These are phyloP conservation scores for Alternaria brassicae DNA, from an alignment of 2,329 filamentous ascomycete species.

Conservation along the genomic window DNA sequence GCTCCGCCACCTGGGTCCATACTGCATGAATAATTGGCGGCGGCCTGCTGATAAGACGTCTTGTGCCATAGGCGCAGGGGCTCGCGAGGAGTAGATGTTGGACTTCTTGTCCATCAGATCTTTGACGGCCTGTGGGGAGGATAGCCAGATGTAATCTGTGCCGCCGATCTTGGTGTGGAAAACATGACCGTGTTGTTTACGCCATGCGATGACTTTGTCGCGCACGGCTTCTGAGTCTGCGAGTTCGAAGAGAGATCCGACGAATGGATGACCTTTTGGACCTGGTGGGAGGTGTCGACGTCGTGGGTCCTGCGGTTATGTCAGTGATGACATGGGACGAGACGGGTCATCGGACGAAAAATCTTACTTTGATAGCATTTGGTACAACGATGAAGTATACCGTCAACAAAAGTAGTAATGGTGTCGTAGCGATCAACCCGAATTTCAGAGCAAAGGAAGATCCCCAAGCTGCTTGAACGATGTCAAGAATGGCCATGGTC, in stretches of 20 bases:
- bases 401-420: slow-evolving; percentile 30
- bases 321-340: slow-evolving; percentile 14
- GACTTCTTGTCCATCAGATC: slow-evolving; percentile 64
- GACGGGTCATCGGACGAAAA: background rate
- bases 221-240: slow-evolving; percentile 44
- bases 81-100: slow-evolving; percentile 59
- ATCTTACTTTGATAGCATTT: slow-evolving; percentile 37
- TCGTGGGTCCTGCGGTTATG: slow-evolving; percentile 34
- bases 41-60: slow-evolving; percentile 57
- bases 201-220: slow-evolving; percentile 45
- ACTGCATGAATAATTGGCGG: slow-evolving; percentile 55
- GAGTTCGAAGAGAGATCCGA: slow-evolving; percentile 51
- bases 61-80: slow-evolving; percentile 45
- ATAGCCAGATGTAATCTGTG: slow-evolving; percentile 52
- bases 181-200: slow-evolving; percentile 48
- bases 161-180: slow-evolving; percentile 53
- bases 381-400: slow-evolving; percentile 41
- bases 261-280: slow-evolving; percentile 50
- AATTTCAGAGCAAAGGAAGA: slow-evolving; percentile 22
- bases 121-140: slow-evolving; percentile 58
- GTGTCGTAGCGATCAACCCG: slow-evolving; percentile 19
- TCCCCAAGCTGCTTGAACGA: background rate
- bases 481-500: slow-evolving; percentile 19
- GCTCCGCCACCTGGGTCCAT: slow-evolving; percentile 50
- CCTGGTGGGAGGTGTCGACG: slow-evolving; percentile 50